Percentiles rank a stretch among this genome's conserved stretches.
Evolutionary conservation across 75 land plant genomes (phyloP).

Genomic region (Cupressus sempervirens): DNA sequence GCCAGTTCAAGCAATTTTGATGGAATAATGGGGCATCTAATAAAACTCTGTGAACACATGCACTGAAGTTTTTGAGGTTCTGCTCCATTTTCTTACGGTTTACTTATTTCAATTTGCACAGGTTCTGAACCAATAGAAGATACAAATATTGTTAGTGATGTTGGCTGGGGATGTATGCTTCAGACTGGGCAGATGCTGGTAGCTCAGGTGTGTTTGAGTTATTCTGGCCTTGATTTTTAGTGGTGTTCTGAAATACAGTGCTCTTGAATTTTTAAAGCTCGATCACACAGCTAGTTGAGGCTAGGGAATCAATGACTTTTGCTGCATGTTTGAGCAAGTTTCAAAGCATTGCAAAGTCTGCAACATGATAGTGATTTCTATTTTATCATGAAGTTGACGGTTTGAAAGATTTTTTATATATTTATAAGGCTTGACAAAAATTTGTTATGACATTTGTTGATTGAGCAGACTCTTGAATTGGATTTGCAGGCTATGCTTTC

Average conservation of each 20-base stretch:
- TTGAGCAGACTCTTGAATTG: background rate
- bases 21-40: background rate
- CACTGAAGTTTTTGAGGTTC: background rate
- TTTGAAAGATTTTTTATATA: background rate
- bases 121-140: conserved; percentile 84
- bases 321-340: background rate
- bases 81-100: background rate
- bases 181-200: conserved; percentile 99
- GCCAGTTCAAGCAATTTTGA: background rate
- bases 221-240: background rate
- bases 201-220: conserved; percentile 60
- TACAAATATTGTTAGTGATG: conserved; percentile 75
- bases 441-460: background rate
- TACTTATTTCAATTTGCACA: conserved; percentile 15
- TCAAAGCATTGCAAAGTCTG: background rate
- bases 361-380: too few species aligned
- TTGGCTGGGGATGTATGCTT: conserved; percentile 95
- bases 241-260: background rate
- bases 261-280: background rate
- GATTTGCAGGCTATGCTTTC: conserved; percentile 66
- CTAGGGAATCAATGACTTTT: background rate
- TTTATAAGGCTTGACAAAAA: background rate
- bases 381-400: too few species aligned
- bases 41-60: background rate
- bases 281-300: background rate